phyloP scores from a whole-genome alignment of 75 land plant species.

The Cupressus sempervirens region DNA sequence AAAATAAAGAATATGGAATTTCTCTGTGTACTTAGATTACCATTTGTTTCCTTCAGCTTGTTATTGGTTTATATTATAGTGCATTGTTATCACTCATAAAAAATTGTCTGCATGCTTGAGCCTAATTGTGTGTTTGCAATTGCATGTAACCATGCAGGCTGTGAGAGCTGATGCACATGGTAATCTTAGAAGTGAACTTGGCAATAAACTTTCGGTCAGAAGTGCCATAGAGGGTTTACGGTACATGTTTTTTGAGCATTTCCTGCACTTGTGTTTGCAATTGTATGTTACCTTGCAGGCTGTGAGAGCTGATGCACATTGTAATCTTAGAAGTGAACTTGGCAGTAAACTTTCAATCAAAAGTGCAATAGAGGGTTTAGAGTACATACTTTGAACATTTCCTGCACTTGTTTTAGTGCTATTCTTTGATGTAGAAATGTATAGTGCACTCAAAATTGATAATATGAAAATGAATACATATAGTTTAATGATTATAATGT shows the following conservation, averaged over 20 bases:
- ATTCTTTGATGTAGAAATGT: not conserved
- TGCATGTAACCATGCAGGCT: slow-evolving; percentile 23
- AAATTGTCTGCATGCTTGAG: not conserved
- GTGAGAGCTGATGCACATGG: slow-evolving; percentile 59
- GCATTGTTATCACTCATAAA: not conserved
- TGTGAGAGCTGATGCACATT: slow-evolving; percentile 56
- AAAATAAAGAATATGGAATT: not conserved
- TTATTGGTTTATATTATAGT: too few relatives aligned
- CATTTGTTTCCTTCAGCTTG: not conserved
- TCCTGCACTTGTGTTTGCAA: not conserved
- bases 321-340: slow-evolving; percentile 54
- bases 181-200: slow-evolving; percentile 55
- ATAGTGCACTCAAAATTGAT: not conserved
- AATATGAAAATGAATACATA: not conserved
- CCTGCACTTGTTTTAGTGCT: not conserved
- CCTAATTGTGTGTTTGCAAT: not conserved
- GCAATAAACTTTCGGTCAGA: slow-evolving; percentile 33
- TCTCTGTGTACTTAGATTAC: not conserved
- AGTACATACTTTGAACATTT: slow-evolving; percentile 19
- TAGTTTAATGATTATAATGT: not conserved
- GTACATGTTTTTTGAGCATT: slow-evolving; percentile 15
- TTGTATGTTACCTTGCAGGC: slow-evolving; percentile 32
- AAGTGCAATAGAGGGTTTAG: slow-evolving; percentile 49
- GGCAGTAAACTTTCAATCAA: slow-evolving; percentile 37
- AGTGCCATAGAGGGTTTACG: slow-evolving; percentile 54